These are phyloP conservation scores for Zychaea mexicana DNA, from an alignment of 371 early-diverging fungal species.

Conservation along the genomic window DNA sequence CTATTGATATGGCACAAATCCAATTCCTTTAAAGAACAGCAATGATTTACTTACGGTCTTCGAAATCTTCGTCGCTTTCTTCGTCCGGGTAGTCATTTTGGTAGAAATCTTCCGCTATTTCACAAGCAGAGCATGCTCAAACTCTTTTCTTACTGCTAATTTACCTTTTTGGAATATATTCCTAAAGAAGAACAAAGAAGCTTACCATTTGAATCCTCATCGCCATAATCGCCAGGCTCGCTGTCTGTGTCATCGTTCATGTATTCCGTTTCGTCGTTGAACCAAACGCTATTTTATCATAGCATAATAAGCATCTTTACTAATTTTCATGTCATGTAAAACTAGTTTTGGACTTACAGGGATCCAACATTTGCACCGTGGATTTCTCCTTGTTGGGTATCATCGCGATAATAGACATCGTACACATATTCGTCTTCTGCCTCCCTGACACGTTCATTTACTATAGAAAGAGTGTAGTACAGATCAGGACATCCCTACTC, in stretches of 20 bases:
- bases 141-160: not conserved
- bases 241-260: conserved; percentile 56
- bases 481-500: not conserved
- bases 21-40: not conserved
- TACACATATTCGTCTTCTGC: conserved; percentile 62
- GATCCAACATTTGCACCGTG: conserved; percentile 44
- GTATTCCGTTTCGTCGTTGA: conserved; percentile 50
- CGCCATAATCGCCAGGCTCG: conserved; percentile 54
- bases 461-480: conserved; percentile 14
- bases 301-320: too few species aligned
- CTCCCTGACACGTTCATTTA: conserved; percentile 34
- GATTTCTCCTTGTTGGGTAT: conserved; percentile 26
- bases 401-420: conserved; percentile 62
- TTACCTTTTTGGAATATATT: not conserved
- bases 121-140: not conserved
- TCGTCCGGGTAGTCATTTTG: conserved; percentile 69
- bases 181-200: not conserved
- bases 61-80: conserved; percentile 50
- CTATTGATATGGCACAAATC: too few species aligned
- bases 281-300: conserved; percentile 62
- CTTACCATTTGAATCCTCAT: conserved; percentile 65
- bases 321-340: not conserved
- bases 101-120: conserved; percentile 64
- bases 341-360: conserved; percentile 32
- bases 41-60: conserved; percentile 36